A percentile compares a stretch with the other conserved stretches of the same genome.
These are phyloP conservation scores for Colletotrichum zoysiae DNA, from an alignment of 2,329 filamentous ascomycete genomes.

Conservation along the genomic window DNA sequence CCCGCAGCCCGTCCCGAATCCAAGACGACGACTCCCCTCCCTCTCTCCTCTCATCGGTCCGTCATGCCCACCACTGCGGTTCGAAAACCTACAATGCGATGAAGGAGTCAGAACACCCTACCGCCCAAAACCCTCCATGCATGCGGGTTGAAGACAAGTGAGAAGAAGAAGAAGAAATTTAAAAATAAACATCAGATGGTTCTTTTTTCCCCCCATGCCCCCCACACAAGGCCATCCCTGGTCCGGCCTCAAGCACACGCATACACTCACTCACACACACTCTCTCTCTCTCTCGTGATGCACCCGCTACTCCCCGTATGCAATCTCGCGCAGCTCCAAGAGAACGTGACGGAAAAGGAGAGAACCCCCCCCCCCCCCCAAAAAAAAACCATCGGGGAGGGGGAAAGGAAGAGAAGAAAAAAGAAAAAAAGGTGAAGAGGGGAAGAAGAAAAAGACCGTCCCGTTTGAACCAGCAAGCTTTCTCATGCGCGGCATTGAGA, in stretches of 20 bases:
- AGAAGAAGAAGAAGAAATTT: not conserved
- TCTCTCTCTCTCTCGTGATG: not conserved
- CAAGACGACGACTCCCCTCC: not conserved
- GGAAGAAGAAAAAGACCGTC: not conserved
- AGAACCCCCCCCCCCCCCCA: not conserved
- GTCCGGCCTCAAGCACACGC: not conserved
- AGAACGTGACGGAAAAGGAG: not conserved
- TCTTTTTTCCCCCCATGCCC: not conserved
- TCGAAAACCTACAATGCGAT: not conserved
- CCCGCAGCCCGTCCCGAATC: not conserved
- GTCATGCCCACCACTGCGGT: not conserved
- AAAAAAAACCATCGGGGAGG: too few relatives aligned
- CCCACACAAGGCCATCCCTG: not conserved
- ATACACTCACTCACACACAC: not conserved
- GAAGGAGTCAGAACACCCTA: not conserved
- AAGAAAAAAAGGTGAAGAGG: not conserved
- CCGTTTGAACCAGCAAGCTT: conserved; percentile 1
- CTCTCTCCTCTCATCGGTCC: not conserved
- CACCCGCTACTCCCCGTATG: not conserved
- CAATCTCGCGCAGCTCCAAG: not conserved
- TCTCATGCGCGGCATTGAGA: conserved; percentile 22
- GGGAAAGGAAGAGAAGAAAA: not conserved
- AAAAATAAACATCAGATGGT: not conserved
- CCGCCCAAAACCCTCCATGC: not conserved
- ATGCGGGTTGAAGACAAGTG: not conserved